Evolutionary conservation across 345 rosid species (phyloP).

Genomic region (Eucalyptus paniculata): DNA sequence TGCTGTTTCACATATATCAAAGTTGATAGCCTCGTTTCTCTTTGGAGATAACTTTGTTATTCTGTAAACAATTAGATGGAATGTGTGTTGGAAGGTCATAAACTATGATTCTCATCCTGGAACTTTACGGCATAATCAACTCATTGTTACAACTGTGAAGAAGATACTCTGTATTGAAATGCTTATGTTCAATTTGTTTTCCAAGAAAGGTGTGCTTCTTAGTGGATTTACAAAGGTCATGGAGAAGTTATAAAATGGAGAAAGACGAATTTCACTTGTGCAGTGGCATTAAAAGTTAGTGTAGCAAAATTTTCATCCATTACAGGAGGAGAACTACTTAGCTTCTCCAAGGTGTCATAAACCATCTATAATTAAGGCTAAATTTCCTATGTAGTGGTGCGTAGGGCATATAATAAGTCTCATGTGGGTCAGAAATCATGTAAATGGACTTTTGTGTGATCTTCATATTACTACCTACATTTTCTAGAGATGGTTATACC

Average conservation of each 20-base stretch:
- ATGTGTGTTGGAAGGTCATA: no score
- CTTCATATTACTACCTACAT: not conserved
- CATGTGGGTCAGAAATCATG: no score
- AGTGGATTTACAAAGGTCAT: not conserved
- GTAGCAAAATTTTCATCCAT: not conserved
- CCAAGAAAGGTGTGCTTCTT: no score
- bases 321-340: not conserved
- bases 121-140: not conserved
- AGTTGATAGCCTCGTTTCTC: no score
- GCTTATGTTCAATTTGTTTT: no score
- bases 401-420: rapidly evolving
- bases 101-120: no score
- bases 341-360: not conserved
- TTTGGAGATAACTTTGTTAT: no score
- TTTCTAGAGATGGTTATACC: rapidly evolving
- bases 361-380: no score
- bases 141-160: rapidly evolving
- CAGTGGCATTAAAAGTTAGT: rapidly evolving
- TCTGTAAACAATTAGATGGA: no score
- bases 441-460: no score
- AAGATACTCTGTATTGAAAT: no score
- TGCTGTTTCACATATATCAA: no score
- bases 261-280: not conserved
- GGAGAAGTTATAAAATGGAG: not conserved
- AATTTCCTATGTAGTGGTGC: rapidly evolving